Conservation (phyloP, 768 basidiomycete genomes). For the Leccinum fibrillosum region DNA sequence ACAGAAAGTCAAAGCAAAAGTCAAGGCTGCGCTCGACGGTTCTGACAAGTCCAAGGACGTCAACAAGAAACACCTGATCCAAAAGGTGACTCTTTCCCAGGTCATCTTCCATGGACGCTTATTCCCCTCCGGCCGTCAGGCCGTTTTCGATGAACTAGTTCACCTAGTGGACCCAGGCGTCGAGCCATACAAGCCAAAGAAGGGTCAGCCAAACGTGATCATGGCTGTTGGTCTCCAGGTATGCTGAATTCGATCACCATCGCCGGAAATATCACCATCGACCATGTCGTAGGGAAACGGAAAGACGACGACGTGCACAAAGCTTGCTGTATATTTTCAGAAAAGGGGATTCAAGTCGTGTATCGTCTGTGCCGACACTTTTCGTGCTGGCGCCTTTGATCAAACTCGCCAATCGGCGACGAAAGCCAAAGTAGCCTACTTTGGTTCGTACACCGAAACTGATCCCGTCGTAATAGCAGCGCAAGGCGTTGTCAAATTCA, state of each 20-base stretch:
- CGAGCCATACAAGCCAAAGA: slow-evolving; percentile 94
- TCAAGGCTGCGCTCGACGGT: slow-evolving; percentile 74
- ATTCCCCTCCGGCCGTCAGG: slow-evolving; percentile 44
- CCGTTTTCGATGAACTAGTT: slow-evolving; percentile 96
- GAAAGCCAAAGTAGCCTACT: slow-evolving; percentile 98
- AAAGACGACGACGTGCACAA: slow-evolving; percentile 99
- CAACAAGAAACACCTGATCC: slow-evolving; percentile 84
- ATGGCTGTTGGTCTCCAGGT: slow-evolving; percentile 98
- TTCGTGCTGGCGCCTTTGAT: slow-evolving; percentile 98
- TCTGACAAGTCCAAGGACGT: slow-evolving; percentile 73
- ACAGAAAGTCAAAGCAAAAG: slow-evolving; percentile 87
- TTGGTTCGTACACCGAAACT: slow-evolving; percentile 98
- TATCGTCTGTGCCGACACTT: slow-evolving; percentile 98
- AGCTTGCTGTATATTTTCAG: slow-evolving; percentile 96
- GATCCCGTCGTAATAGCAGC: slow-evolving; percentile 95
- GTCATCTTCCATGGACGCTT: not conserved
- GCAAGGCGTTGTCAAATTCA: slow-evolving; percentile 94
- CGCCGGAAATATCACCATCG: not conserved
- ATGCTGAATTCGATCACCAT: slow-evolving; percentile 18
- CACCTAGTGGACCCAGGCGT: slow-evolving; percentile 92
- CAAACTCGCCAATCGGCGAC: slow-evolving; percentile 98
- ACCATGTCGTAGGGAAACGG: slow-evolving; percentile 76
- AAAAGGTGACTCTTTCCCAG: slow-evolving; percentile 58
- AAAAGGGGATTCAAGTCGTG: slow-evolving; percentile 95
- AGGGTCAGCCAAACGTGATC: slow-evolving; percentile 89